phyloP scores from a whole-genome alignment of 1,284 basidiomycete species.

The Prillingera fragicola region DNA sequence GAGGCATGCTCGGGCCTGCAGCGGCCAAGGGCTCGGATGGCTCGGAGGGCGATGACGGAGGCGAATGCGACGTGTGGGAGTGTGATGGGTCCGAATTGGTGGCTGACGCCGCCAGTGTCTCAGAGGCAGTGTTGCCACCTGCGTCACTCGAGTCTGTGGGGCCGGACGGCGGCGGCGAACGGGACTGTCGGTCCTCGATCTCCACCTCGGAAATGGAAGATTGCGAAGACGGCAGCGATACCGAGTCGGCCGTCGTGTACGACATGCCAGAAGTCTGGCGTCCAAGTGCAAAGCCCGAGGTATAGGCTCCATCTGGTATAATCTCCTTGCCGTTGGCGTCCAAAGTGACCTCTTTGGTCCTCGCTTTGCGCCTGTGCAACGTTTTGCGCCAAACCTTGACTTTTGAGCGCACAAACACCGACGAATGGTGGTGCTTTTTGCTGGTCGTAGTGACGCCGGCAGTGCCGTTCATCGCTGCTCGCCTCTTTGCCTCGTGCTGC shows the following conservation, averaged over 20 bases:
- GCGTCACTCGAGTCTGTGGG: not conserved
- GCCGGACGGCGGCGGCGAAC: not conserved
- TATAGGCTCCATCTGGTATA: not conserved
- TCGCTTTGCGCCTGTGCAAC: slow-evolving; percentile 13
- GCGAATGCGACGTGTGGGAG: too few relatives aligned
- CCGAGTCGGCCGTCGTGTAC: too few relatives aligned
- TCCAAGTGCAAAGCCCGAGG: not conserved
- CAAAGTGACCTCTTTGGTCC: not conserved
- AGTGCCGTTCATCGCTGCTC: too few relatives aligned
- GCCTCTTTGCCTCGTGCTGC: slow-evolving; percentile 18
- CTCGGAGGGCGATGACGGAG: slow-evolving; percentile 4
- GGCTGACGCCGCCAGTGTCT: too few relatives aligned
- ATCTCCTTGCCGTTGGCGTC: too few relatives aligned
- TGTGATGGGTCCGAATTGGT: too few relatives aligned
- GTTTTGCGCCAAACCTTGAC: slow-evolving; percentile 35
- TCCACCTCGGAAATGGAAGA: too few relatives aligned
- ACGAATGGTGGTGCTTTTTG: slow-evolving; percentile 22
- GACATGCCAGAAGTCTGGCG: not conserved
- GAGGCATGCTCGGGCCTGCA: slow-evolving; percentile 30
- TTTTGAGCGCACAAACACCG: slow-evolving; percentile 28
- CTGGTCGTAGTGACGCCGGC: too few relatives aligned
- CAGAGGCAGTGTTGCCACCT: too few relatives aligned
- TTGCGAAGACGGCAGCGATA: too few relatives aligned
- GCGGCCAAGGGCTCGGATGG: not conserved
- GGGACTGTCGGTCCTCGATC: too few relatives aligned